A percentile compares a stretch with the other conserved stretches of the same genome.
Evolutionary conservation across 106 monocot genomes (phyloP).

Genomic region (Dioscorea zingiberensis): DNA sequence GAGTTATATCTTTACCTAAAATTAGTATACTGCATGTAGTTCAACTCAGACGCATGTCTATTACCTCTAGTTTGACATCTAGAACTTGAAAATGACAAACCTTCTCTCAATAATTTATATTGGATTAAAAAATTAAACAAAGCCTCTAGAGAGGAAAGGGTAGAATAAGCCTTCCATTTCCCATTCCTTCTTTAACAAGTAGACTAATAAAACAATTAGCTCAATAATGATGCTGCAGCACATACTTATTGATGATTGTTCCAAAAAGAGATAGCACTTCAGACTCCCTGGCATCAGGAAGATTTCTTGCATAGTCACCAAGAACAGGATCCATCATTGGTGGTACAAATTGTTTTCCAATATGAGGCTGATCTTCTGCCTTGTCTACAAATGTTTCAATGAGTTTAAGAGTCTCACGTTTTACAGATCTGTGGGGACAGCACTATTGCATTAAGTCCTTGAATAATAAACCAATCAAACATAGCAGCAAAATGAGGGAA

Average conservation of each 20-base stretch:
- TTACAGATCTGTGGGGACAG: slow-evolving; percentile 68
- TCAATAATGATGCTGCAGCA: background rate
- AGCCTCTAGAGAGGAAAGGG: too few species aligned
- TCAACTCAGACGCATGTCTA: too few species aligned
- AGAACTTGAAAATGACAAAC: too few species aligned
- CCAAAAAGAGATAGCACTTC: slow-evolving; percentile 96
- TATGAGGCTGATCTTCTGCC: slow-evolving; percentile 81
- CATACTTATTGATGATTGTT: slow-evolving; percentile 84
- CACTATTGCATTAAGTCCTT: background rate
- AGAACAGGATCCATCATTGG: slow-evolving; percentile 99
- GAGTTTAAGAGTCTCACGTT: slow-evolving; percentile 91
- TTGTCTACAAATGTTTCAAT: slow-evolving; percentile 99
- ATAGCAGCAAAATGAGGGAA: too few species aligned
- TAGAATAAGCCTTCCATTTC: too few species aligned
- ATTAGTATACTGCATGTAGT: too few species aligned
- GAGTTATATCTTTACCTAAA: too few species aligned
- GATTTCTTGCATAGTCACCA: slow-evolving; percentile 94
- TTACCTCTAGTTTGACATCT: too few species aligned
- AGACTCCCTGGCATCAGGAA: slow-evolving; percentile 98
- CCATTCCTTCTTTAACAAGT: too few species aligned
- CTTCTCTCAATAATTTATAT: too few species aligned
- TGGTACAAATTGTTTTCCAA: slow-evolving; percentile 96
- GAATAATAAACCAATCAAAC: background rate
- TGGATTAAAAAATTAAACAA: too few species aligned
- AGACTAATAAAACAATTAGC: too few species aligned